Conservation (phyloP, 495 filamentous ascomycete genomes). For the Copromyces sp. region DNA sequence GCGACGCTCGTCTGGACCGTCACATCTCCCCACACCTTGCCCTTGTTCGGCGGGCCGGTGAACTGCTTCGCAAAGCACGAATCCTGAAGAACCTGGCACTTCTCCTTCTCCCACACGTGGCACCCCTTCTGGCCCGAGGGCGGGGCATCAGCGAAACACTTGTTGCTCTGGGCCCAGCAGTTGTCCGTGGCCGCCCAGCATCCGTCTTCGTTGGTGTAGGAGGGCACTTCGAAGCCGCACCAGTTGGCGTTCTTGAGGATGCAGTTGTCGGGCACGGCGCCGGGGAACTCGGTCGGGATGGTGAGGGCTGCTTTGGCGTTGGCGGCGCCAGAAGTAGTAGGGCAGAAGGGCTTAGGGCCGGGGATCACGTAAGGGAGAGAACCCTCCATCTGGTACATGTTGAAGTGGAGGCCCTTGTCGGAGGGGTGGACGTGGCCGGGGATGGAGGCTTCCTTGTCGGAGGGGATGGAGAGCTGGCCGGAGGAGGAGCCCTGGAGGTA, state of each 20-base stretch:
- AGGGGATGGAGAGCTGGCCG: constrained; percentile 24
- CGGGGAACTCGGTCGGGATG: constrained; percentile 26
- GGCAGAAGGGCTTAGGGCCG: constrained; percentile 46
- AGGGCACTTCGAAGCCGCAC: constrained; percentile 50
- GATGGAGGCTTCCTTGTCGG: constrained; percentile 44
- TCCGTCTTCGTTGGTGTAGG: constrained; percentile 41
- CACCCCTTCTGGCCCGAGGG: constrained; percentile 51
- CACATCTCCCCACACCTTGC: constrained; percentile 27
- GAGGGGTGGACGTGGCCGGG: constrained; percentile 48
- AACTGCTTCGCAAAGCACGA: constrained; percentile 38
- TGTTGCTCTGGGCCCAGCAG: constrained; percentile 47
- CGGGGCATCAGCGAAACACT: constrained; percentile 47
- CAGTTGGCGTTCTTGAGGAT: constrained; percentile 61
- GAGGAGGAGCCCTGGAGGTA: constrained; percentile 43
- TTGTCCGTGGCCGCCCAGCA: constrained; percentile 46
- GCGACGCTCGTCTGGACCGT: background rate
- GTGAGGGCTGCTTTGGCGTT: constrained; percentile 7
- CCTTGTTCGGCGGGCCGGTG: constrained; percentile 49
- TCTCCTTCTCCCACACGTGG: constrained; percentile 42
- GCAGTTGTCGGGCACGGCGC: constrained; percentile 40
- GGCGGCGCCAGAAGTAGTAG: background rate
- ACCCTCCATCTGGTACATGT: constrained; percentile 42
- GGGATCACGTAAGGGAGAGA: constrained; percentile 43
- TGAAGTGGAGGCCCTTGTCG: constrained; percentile 47
- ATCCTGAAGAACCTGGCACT: constrained; percentile 44